These are phyloP conservation scores for Alternaria sp. DNA, from an alignment of 2,329 filamentous ascomycete species.

Conservation along the genomic window DNA sequence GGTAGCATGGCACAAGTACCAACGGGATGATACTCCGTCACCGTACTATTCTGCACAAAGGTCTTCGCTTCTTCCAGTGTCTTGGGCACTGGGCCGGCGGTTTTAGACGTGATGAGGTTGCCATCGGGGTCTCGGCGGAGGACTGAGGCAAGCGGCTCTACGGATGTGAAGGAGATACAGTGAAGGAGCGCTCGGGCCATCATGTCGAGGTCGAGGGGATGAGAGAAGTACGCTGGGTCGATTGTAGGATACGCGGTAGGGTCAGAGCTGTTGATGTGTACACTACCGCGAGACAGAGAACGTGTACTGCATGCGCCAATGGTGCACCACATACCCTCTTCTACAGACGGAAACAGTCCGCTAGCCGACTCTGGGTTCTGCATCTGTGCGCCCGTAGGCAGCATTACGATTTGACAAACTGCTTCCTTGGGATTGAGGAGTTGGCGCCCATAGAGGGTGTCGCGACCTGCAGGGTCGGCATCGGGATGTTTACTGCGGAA, in stretches of 20 bases:
- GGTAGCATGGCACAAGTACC: slow-evolving; percentile 46
- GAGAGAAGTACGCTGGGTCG: slow-evolving; percentile 51
- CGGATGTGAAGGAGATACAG: not conserved
- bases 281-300: slow-evolving; percentile 51
- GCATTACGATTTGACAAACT: slow-evolving; percentile 25
- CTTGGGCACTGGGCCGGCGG: slow-evolving; percentile 13
- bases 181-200: slow-evolving; percentile 44
- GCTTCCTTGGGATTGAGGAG: slow-evolving; percentile 31
- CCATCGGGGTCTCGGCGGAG: slow-evolving; percentile 1
- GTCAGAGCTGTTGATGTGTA: slow-evolving; percentile 47
- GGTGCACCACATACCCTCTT: slow-evolving; percentile 22
- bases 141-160: not conserved
- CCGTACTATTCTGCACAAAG: slow-evolving; percentile 15
- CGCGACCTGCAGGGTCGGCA: slow-evolving; percentile 32
- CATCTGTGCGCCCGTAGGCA: slow-evolving; percentile 23
- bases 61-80: slow-evolving; percentile 23
- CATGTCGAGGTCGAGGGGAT: slow-evolving; percentile 53
- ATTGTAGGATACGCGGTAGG: slow-evolving; percentile 43
- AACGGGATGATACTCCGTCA: slow-evolving; percentile 35
- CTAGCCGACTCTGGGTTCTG: not conserved
- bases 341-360: slow-evolving; percentile 10
- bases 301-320: slow-evolving; percentile 30
- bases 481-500: slow-evolving; percentile 25
- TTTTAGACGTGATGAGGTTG: slow-evolving; percentile 11
- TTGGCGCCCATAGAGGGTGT: slow-evolving; percentile 28